Base-by-base conservation (phyloP, 371 early-diverging fungal species). In the Cokeromyces recurvatus region DNA sequence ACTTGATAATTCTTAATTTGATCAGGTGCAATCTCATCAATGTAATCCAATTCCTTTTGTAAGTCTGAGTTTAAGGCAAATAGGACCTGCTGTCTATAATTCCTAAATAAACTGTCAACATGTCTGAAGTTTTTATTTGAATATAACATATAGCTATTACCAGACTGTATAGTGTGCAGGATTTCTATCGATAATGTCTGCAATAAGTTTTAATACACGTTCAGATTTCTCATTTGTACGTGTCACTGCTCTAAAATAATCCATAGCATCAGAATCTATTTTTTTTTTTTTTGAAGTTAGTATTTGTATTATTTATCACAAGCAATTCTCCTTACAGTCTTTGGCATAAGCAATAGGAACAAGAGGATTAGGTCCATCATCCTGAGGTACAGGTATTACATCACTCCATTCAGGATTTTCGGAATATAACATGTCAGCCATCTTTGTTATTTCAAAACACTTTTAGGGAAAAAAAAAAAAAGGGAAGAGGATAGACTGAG, bases 141-240 rank as follows among this genome's bases (percentile, higher is more conserved):
- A n/a, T n/a, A n/a, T n/a, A n/a, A n/a, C n/a, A n/a, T n/a, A n/a
- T n/a, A n/a, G n/a, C n/a, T n/a, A n/a, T 20, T 79, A 90, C 98
- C 98, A 98, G 15, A 91, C 86, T 20, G 94, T 92, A 68, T 97
- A 97, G 66, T 97, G 94, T 6, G 91, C 90, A 20, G 97, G 90
- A 62, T 93, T 94, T 55, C 83, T 64, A 7, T 79, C 67, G 38
- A 98, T 85, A 44, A 95, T 88, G 32, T 77, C 77, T 51, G 74
- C 69, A 0, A 92, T 92, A 43, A 98, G 68, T 4, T 78, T 73
- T 25, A 95, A 70, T 10, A 88, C 95, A 19, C 98, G 82, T 40
- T 79, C 61, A 3, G 85, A 85, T 29, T 77, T 62, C 68, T 98
- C 98, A 27, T 84, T 59, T 10, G 64, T 54, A 15, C 62, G 52